Percentiles rank a stretch among this genome's conserved stretches.
phyloP scores from a whole-genome alignment of 2,329 filamentous ascomycete species.

The Arthroderma sp. region DNA sequence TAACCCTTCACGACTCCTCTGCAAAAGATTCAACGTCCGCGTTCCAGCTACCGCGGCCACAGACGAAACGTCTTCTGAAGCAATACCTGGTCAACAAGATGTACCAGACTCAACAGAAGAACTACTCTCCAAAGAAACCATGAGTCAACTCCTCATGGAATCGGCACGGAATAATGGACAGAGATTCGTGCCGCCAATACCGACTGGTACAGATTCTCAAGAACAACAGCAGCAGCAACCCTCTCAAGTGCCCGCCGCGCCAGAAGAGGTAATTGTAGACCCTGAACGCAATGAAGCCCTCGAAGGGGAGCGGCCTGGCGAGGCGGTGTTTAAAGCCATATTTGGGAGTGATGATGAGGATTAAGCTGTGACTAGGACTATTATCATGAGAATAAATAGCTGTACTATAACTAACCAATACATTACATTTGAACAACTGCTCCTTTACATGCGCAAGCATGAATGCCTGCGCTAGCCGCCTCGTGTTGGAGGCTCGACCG shows the following conservation, averaged over 20 bases:
- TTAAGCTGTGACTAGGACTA: slow-evolving; percentile 21
- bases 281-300: slow-evolving; percentile 65
- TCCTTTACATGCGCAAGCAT: too few species aligned
- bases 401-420: not conserved
- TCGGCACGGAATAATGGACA: slow-evolving; percentile 14
- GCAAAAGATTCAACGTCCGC: slow-evolving; percentile 85
- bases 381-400: too few species aligned
- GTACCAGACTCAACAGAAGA: slow-evolving; percentile 27
- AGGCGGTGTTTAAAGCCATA: slow-evolving; percentile 78
- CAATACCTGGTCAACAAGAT: slow-evolving; percentile 19
- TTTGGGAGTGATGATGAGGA: slow-evolving; percentile 81
- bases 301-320: slow-evolving; percentile 59
- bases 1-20: slow-evolving; percentile 70
- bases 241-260: not conserved
- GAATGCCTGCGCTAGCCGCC: not conserved
- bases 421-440: not conserved
- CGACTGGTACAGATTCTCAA: not conserved
- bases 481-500: not conserved
- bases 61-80: slow-evolving; percentile 25
- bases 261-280: slow-evolving; percentile 40
- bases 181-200: not conserved
- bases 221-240: slow-evolving; percentile 9
- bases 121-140: slow-evolving; percentile 40
- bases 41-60: slow-evolving; percentile 51
- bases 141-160: slow-evolving; percentile 43